phyloP scores from a whole-genome alignment of 2,329 filamentous ascomycete genomes.

The Emydomyces testavorans region DNA sequence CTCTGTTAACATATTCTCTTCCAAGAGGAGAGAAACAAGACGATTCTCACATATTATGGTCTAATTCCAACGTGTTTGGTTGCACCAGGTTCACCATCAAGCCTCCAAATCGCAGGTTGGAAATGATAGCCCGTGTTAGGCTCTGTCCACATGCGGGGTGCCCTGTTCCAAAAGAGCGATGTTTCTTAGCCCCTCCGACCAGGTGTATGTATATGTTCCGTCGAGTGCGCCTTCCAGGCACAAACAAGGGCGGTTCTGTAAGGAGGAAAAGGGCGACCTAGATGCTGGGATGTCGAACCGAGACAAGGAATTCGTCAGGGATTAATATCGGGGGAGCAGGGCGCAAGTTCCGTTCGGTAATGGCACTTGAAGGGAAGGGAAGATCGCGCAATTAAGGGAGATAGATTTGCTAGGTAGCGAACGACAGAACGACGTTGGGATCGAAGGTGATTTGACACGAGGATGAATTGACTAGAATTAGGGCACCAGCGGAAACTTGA shows the following conservation, averaged over 20 bases:
- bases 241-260: no score
- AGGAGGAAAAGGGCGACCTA: neutral
- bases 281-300: conserved; percentile 5
- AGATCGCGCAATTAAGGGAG: neutral
- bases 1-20: neutral
- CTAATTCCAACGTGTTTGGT: neutral
- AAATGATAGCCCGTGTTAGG: neutral
- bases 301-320: conserved; percentile 7
- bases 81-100: neutral
- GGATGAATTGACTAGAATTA: neutral
- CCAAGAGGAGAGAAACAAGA: neutral
- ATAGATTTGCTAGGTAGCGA: neutral
- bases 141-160: neutral
- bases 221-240: no score
- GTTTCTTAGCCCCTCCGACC: neutral
- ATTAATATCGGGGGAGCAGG: conserved; percentile 7
- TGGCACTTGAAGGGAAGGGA: neutral
- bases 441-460: neutral
- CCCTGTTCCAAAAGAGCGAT: neutral
- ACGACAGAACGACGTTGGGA: neutral
- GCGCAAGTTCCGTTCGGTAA: conserved; percentile 8
- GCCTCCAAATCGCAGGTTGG: neutral
- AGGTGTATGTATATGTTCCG: neutral
- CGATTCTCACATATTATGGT: neutral
- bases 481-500: no score